Evolutionary conservation across 495 filamentous ascomycete species (phyloP), one percentile per base, ranked within the genome.

Genomic region (Evernia prunastri): DNA sequence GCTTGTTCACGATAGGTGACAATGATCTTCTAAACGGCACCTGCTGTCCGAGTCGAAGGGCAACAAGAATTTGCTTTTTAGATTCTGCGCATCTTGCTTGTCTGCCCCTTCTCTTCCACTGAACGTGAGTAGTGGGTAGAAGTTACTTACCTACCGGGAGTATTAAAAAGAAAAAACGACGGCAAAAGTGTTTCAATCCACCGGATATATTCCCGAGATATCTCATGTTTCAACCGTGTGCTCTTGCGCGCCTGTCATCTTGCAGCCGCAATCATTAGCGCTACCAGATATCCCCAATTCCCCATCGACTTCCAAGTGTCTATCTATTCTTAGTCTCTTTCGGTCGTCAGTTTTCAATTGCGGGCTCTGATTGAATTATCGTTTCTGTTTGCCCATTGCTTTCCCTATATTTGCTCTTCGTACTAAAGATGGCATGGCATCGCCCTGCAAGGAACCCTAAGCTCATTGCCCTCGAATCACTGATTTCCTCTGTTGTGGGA

Each of bases 191-290:
- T 54, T 54, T 54, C 51, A 54, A 18, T 54, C 51, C 23, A 33
- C 20, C 27, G 49, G 25, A 53, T 53, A 53, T 29, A 17, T 0
- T 53, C 2, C 49, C 13, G 49, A 31, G 13, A 31, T 53, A 31
- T 20, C 29, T 54, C 51, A 9, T 2, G 29, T 54, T 33, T 54
- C 51, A 54, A 54, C 3, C 27, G 23, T 49, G 23, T 49, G 6
- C n/a, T 54, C 51, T 54, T 54, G 17, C 51, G 51, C 27, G 51
- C 51, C 51, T 54, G 29, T 54, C 29, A 54, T 31, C 20, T 54
- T 15, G 17, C 17, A 7, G 27, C 51, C 51, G 29, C 29, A 27
- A 31, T 10, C 51, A 20, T 17, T 54, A 54, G 51, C 29, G 51
- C 51, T 54, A 11, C 29, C 18, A 31, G 33, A 9, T 33, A 33